Percentiles rank a stretch among this genome's conserved stretches.
Conservation (phyloP, 768 basidiomycete species). For the Pisolithus marmoratus region DNA sequence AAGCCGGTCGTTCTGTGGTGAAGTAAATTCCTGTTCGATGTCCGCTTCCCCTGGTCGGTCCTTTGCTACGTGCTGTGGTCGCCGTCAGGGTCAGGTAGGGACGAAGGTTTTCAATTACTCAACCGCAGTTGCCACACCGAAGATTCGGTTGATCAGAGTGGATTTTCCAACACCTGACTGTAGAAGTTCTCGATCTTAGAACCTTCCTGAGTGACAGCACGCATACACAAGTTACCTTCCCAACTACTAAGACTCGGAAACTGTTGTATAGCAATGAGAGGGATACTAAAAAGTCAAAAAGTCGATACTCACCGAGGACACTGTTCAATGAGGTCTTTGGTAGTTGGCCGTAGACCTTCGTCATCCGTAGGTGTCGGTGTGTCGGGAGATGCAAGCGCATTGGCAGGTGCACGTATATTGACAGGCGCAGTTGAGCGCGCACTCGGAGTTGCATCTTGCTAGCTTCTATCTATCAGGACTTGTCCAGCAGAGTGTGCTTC, state of each 20-base stretch:
- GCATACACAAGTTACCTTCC: neutral
- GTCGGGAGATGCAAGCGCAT: no score
- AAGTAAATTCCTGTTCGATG: conserved; percentile 8
- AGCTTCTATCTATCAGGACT: no score
- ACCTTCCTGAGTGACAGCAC: neutral
- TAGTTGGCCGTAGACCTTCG: no score
- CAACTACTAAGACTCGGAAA: neutral
- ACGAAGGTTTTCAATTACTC: neutral
- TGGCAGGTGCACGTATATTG: no score
- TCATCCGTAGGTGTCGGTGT: no score
- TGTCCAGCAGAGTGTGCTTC: no score
- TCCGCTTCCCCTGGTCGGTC: neutral
- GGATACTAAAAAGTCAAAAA: no score
- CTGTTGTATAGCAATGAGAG: no score
- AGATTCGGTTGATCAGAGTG: neutral
- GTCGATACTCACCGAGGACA: no score
- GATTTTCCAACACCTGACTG: conserved; percentile 6
- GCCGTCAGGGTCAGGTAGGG: neutral
- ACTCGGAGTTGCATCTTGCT: no score
- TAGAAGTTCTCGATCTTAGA: neutral
- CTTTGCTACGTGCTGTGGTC: neutral
- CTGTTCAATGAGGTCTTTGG: no score
- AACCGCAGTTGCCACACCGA: conserved; percentile 1
- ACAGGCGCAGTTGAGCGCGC: no score
- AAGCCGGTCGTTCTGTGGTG: conserved; percentile 6